A percentile compares a stretch with the other conserved stretches of the same genome.
Evolutionary conservation across 208 protist genomes (phyloP).

Genomic region (Leishmania turanica): DNA sequence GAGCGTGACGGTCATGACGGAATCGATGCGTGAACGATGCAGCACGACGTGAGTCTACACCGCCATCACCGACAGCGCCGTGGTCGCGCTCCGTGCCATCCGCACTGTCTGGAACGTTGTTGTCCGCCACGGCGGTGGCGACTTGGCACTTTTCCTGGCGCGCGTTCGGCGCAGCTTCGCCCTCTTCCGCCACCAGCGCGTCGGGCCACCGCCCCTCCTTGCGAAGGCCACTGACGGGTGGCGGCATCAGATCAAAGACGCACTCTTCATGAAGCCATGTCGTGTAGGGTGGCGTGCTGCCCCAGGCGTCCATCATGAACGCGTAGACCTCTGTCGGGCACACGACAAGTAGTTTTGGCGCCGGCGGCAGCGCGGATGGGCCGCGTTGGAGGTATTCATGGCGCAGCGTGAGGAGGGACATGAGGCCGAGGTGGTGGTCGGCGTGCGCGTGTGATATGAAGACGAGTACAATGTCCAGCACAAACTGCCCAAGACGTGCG

Average conservation of each 20-base stretch:
- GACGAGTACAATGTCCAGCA: slow-evolving; percentile 60
- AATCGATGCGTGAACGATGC: background rate
- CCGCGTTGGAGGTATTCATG: slow-evolving; percentile 34
- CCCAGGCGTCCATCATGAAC: slow-evolving; percentile 67
- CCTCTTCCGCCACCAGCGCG: background rate
- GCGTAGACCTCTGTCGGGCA: slow-evolving; percentile 76
- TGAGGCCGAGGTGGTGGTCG: slow-evolving; percentile 87
- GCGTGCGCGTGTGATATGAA: slow-evolving; percentile 93
- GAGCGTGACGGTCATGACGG: background rate
- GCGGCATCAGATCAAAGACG: slow-evolving; percentile 64
- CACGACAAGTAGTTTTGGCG: slow-evolving; percentile 53
- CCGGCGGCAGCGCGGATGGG: background rate
- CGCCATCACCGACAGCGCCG: background rate
- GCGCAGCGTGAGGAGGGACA: slow-evolving; percentile 66
- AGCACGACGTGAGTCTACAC: background rate
- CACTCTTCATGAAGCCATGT: slow-evolving; percentile 59
- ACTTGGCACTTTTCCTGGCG: background rate
- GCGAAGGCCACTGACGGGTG: background rate
- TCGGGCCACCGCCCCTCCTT: background rate
- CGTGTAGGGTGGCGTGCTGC: slow-evolving; percentile 34
- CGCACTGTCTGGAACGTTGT: background rate
- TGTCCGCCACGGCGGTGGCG: background rate
- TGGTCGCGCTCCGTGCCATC: background rate
- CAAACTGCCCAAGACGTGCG: slow-evolving; percentile 26
- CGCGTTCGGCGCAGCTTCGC: background rate